Conservation (phyloP, 352 stramenopile species). For the Phytophthora sansomeana region DNA sequence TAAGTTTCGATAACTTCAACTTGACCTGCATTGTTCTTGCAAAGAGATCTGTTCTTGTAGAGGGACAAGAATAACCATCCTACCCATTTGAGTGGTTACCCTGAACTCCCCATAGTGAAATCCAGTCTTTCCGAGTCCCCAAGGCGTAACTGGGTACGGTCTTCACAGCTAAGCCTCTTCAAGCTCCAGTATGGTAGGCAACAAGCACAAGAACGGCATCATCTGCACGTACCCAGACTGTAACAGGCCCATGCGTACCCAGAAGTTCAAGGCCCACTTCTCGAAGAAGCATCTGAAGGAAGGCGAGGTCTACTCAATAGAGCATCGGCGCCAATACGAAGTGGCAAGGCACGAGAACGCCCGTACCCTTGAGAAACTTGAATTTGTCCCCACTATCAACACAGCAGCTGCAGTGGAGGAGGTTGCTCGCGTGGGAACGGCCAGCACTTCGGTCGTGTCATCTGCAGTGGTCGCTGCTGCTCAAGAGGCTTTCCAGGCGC, state of each 20-base stretch:
- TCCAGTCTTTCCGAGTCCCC: background rate
- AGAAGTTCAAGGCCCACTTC: constrained; percentile 91
- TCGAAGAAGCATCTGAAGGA: constrained; percentile 77
- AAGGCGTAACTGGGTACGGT: constrained; percentile 23
- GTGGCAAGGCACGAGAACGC: constrained; percentile 69
- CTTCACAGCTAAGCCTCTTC: background rate
- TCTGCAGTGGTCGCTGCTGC: constrained; percentile 3
- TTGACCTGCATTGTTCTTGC: constrained; percentile 14
- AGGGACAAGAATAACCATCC: constrained; percentile 37
- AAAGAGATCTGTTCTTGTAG: constrained; percentile 26
- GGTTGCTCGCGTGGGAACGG: constrained; percentile 1
- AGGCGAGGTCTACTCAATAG: constrained; percentile 79
- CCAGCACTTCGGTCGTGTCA: background rate
- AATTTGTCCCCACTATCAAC: constrained; percentile 10
- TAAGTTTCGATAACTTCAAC: background rate
- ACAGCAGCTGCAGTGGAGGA: constrained; percentile 14
- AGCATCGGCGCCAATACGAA: constrained; percentile 81
- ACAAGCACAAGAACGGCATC: constrained; percentile 92
- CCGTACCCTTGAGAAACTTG: constrained; percentile 17
- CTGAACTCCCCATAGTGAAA: background rate
- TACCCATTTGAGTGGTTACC: constrained; percentile 7
- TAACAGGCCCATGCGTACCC: constrained; percentile 86
- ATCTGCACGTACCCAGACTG: constrained; percentile 84
- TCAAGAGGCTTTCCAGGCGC: constrained; percentile 14
- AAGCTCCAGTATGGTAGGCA: constrained; percentile 81